Evolutionary conservation across 495 filamentous ascomycete genomes (phyloP), one percentile per base, ranked within the genome.

Genomic region (Tuber umbilicatum): DNA sequence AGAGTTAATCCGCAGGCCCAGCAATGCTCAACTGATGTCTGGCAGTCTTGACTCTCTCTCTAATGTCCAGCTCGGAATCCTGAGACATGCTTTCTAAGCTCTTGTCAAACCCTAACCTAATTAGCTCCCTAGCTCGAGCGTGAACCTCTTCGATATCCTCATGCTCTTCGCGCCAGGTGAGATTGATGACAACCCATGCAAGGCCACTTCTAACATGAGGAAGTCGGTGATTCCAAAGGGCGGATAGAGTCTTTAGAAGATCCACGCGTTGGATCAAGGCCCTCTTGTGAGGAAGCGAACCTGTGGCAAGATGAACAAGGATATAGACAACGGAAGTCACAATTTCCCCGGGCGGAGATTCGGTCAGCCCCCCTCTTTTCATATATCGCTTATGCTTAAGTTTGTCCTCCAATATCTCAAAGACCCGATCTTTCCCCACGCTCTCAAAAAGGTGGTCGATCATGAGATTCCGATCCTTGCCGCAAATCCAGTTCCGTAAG

Each of bases 401-500:
- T 74, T 91, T 91, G 35, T 87, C 85, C 38, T 87, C 86, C 9
- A 92, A 80, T 47, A 91, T 86, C 71, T 87, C 86, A 71, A 92
- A 88, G 69, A 92, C 74, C 64, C 87, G 85, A 68, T 88, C 84
- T 67, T 88, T 83, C 47, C 89, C 90, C 69, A 93, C 84, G 72
- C 86, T 84, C 31, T 85, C 83, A 77, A 92, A 88, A 31, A 93
- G 79, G 73, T 89, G 87, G 74, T 94, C 93, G 55, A 92, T 87
- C 85, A 90, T 91, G 70, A 88, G 87, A 4, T 85, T 82, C 14
- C 88, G 86, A 39, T 88, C 89, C 16, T 85, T 82, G 19, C 90
- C 91, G 73, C 89, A 90, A 76, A 97, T 90, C n/a, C 97, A 86
- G 82, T 99, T 99, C 69, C 94, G 88, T 72, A 99, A 87, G 74